phyloP scores from a whole-genome alignment of 2,329 filamentous ascomycete genomes.

The Simplicillium aogashimaense region DNA sequence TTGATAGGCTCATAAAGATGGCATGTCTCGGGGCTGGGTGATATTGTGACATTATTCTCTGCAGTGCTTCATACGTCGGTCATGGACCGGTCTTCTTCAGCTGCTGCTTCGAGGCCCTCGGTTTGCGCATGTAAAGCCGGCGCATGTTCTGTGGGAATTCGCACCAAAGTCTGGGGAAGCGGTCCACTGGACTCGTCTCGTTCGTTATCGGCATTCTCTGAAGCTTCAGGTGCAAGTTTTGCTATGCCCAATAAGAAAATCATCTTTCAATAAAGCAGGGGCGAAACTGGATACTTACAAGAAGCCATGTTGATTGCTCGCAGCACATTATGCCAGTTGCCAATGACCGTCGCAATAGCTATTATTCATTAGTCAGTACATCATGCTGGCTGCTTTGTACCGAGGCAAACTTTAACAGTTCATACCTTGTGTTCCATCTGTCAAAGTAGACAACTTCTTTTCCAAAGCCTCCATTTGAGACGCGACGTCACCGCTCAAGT shows the following conservation, averaged over 20 bases:
- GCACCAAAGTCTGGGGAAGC: constrained; percentile 72
- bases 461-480: constrained; percentile 76
- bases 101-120: constrained; percentile 35
- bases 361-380: constrained; percentile 15
- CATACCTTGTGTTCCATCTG: constrained; percentile 71
- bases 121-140: constrained; percentile 52
- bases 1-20: no score
- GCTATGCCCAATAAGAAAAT: constrained; percentile 55
- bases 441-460: constrained; percentile 66
- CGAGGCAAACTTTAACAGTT: neutral
- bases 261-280: neutral
- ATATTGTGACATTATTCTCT: neutral
- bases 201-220: constrained; percentile 27
- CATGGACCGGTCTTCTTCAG: constrained; percentile 25
- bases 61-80: constrained; percentile 5
- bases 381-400: constrained; percentile 2
- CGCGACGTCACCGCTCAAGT: constrained; percentile 69
- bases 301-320: constrained; percentile 81
- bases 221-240: constrained; percentile 36
- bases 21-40: no score
- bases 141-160: constrained; percentile 74
- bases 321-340: constrained; percentile 83
- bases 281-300: constrained; percentile 44
- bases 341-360: constrained; percentile 77
- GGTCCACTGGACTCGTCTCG: constrained; percentile 33